These are phyloP conservation scores for Plenodomus biglobosus DNA, from an alignment of 2,329 filamentous ascomycete genomes.

Conservation along the genomic window DNA sequence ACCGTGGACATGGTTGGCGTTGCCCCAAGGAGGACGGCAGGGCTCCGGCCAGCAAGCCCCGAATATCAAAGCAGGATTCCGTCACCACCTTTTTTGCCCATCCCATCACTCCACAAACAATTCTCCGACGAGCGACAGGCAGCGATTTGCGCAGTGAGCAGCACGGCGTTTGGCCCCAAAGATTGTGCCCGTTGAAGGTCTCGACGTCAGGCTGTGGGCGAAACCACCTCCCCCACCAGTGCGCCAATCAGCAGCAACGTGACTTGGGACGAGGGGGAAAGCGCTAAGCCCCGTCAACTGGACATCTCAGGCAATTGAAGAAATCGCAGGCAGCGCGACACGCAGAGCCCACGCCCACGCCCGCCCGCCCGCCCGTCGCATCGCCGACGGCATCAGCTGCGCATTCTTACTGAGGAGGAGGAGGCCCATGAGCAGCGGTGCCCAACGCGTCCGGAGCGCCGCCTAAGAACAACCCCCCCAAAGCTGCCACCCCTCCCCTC, in stretches of 20 bases:
- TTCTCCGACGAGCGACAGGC: conserved; percentile 3
- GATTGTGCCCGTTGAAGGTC: neutral
- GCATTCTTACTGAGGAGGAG: too few relatives aligned
- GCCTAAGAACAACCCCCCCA: conserved; percentile 11
- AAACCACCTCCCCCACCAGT: conserved; percentile 16
- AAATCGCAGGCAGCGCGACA: conserved; percentile 35
- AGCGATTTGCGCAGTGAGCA: neutral
- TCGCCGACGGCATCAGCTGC: neutral
- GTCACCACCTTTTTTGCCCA: neutral
- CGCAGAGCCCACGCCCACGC: conserved; percentile 19
- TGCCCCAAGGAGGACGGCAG: neutral
- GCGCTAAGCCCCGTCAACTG: conserved; percentile 40
- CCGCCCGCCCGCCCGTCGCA: neutral
- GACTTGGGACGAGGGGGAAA: conserved; percentile 29
- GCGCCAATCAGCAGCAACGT: conserved; percentile 30
- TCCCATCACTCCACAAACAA: conserved; percentile 1
- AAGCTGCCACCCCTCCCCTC: conserved; percentile 14
- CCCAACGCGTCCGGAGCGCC: conserved; percentile 31
- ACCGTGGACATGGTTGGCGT: neutral
- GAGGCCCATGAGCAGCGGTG: conserved; percentile 34
- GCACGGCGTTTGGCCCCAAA: neutral
- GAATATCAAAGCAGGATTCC: neutral
- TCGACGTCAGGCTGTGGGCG: too few relatives aligned
- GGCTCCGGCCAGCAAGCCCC: neutral
- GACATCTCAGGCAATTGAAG: conserved; percentile 41